Evolutionary conservation across 164 flowering plant species (phyloP), one percentile per base, ranked within the genome.

Genomic region (Brasenia schreberi): DNA sequence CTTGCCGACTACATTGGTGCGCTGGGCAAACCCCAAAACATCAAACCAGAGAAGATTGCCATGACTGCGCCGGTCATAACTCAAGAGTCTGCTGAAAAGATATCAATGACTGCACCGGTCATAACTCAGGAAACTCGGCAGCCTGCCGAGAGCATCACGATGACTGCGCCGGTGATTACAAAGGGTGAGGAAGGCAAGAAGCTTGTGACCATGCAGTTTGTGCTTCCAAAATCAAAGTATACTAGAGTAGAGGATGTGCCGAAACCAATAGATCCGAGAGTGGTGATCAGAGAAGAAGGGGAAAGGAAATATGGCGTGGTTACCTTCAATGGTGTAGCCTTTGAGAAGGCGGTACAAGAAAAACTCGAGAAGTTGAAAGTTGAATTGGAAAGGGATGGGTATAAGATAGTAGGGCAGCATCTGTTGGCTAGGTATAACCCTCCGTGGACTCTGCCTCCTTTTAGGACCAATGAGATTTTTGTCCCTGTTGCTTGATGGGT

Each of bases 1-100:
- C 74, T 92, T 43, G 96, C 93, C 43, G 80, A 83, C 58, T 89
- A 92, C 81, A 92, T 88, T 0, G 96, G 96, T 44, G 96, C 82
- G 1, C 68, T 88, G 0, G 95, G 96, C 27, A 69, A 82, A 18
- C 96, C 98, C 4, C 86, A 83, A 71, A 92, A 89, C 82, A 71
- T 73, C 63, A 83, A 78, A 67, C 83, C 90, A 0, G 95, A 87
- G 60, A 86, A 82, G 73, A 86, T 89, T 18, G 91, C 87, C 5
- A 33, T 33, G 39, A 33, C 39, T 4, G 39, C 39, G 39, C 39
- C 39, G 39, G 39, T 33, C 39, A 33, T 33, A 3, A 33, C 39
- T 33, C 39, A 23, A 2, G 39, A 33, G 3, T 23, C 27, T 23
- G 27, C 27, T 23, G 95, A 87, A 59, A 86, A 82, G 73, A 86